Evolutionary conservation across 2,329 filamentous ascomycete genomes (phyloP).

Genomic region (Colletotrichum phormii): DNA sequence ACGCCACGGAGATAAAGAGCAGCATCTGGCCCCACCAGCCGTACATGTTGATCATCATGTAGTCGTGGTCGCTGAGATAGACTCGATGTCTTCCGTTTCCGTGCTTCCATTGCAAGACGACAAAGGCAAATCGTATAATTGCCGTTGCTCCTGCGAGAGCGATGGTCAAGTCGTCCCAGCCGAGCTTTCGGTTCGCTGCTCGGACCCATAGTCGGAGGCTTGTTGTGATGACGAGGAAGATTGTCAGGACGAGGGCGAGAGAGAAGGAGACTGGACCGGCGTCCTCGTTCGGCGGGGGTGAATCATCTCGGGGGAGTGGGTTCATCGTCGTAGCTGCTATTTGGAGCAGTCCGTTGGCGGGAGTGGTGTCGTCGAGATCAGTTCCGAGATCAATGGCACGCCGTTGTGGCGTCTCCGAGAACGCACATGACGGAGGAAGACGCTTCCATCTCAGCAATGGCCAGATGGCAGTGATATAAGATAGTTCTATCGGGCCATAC

Average conservation of each 20-base stretch:
- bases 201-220: constrained; percentile 46
- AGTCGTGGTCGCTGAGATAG: constrained; percentile 46
- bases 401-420: not conserved
- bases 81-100: constrained; percentile 53
- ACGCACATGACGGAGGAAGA: not conserved
- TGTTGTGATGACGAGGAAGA: constrained; percentile 46
- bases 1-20: constrained; percentile 51
- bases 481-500: not conserved
- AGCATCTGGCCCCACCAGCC: constrained; percentile 53
- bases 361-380: accelerated
- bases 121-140: constrained; percentile 46
- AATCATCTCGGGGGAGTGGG: constrained; percentile 40
- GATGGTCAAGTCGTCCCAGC: constrained; percentile 53
- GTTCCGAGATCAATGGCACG: not conserved
- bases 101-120: constrained; percentile 45
- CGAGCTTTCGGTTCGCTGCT: constrained; percentile 41
- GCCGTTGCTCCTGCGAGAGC: constrained; percentile 42
- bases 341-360: not conserved
- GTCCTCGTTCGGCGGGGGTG: constrained; percentile 52
- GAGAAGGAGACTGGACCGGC: constrained; percentile 45
- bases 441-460: not conserved
- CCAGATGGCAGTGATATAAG: not conserved
- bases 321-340: not conserved
- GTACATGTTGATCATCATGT: constrained; percentile 49
- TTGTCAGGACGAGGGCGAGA: constrained; percentile 45